Evolutionary conservation across 306 rosid species (phyloP).

Genomic region (Gastrolobium bilobum): DNA sequence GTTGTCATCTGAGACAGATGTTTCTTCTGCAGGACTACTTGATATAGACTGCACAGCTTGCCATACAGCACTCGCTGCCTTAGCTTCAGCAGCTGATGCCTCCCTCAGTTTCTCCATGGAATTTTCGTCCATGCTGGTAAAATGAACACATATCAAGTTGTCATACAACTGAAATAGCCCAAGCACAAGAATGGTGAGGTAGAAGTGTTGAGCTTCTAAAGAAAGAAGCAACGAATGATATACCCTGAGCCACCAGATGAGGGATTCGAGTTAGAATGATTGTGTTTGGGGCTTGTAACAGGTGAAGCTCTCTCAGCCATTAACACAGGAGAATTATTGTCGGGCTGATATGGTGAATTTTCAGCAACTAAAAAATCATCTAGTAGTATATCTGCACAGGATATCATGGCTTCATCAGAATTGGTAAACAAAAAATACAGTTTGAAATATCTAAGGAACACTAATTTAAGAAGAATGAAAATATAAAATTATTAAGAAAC

Average conservation of each 20-base stretch:
- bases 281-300: slow-evolving; percentile 62
- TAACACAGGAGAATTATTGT: slow-evolving; percentile 58
- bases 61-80: slow-evolving; percentile 98
- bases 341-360: slow-evolving; percentile 76
- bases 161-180: slow-evolving; percentile 39
- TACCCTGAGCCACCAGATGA: slow-evolving; percentile 78
- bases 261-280: slow-evolving; percentile 60
- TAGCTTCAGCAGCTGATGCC: slow-evolving; percentile 99
- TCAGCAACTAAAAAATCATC: slow-evolving; percentile 96
- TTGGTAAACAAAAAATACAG: slow-evolving; percentile 23
- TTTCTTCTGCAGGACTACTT: slow-evolving; percentile 73
- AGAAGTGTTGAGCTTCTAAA: slow-evolving; percentile 39
- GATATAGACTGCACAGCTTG: slow-evolving; percentile 80
- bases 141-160: slow-evolving; percentile 33
- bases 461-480: slow-evolving; percentile 24
- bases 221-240: slow-evolving; percentile 31
- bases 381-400: slow-evolving; percentile 75
- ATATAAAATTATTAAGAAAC: slow-evolving; percentile 13
- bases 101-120: slow-evolving; percentile 97
- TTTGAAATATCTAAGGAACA: slow-evolving; percentile 32
- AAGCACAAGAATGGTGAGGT: slow-evolving; percentile 35
- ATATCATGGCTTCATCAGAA: slow-evolving; percentile 47
- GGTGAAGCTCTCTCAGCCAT: slow-evolving; percentile 74
- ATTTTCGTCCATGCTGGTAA: slow-evolving; percentile 79
- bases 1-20: slow-evolving; percentile 83